Evolutionary conservation across 2,329 filamentous ascomycete species (phyloP), one percentile per base, ranked within the genome.

Genomic region (Curvularia sp.): DNA sequence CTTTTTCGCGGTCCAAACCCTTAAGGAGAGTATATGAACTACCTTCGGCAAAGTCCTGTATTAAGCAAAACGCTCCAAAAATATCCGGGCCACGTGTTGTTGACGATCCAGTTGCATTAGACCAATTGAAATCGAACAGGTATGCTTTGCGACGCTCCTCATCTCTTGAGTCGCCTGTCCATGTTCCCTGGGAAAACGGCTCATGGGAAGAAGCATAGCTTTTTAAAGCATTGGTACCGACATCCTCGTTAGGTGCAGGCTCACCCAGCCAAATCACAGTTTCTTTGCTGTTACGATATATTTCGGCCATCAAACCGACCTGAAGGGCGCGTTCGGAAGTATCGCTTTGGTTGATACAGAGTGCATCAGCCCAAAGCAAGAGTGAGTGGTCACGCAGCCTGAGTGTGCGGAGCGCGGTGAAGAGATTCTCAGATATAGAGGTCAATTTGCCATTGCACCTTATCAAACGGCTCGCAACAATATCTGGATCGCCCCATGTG

Each of bases 51-150:
- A 66, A 51, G 31, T 59, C 61, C n/a, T 61, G 53, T 24, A 68
- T 57, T 5, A 66, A 47, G 41, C 65, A 68, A 22, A 68, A 62
- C 10, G 63, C 65, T 26, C 65, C 65, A 22, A 65, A 65, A 13
- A 66, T 52, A 42, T 66, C 62, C 18, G 63, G 53, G 2, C 46
- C 51, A n/a, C 22, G 13, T 18, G 35, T 28, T n/a, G 10, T 6
- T 13, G 28, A 24, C 8, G 18, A 6, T n/a, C 20, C 10, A 55
- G 18, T 30, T 20, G 49, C 1, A 43, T 42, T 22, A n/a, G 22
- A n/a, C 38, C 42, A 28, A 13, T 26, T 44, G 15, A 42, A 33
- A 15, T 55, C 39, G 33, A 31, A 12, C 18, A 55, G 35, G 28
- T 44, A 58, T 24, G 30, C 30, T 4, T 33, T 1, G 13, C 51